A percentile compares a stretch with the other conserved stretches of the same genome.
phyloP scores from a whole-genome alignment of 768 basidiomycete species.

The Scleroderma bovista region DNA sequence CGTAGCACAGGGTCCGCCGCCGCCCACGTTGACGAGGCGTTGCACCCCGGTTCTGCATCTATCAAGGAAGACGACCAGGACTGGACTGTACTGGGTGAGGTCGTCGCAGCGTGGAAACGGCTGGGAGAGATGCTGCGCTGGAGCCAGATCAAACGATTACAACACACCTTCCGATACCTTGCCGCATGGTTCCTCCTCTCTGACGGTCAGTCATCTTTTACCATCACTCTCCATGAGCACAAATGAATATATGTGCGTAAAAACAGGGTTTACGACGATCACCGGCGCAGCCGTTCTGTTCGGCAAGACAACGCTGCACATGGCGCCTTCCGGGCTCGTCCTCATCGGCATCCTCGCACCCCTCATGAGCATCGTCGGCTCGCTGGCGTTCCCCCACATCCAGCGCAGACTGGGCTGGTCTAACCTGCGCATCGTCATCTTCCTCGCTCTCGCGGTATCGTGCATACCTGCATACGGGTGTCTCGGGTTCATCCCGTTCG shows the following conservation, averaged over 20 bases:
- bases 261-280: conserved; percentile 81
- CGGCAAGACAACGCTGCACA: conserved; percentile 81
- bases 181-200: conserved; percentile 93
- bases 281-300: conserved; percentile 90
- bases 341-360: conserved; percentile 79
- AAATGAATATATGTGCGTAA: too few relatives aligned
- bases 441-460: conserved; percentile 61
- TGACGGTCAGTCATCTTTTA: conserved; percentile 57
- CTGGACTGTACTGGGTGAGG: conserved; percentile 48
- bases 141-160: conserved; percentile 65
- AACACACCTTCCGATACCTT: conserved; percentile 85
- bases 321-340: conserved; percentile 73
- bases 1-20: conserved; percentile 17
- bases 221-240: too few relatives aligned
- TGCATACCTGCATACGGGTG: conserved; percentile 78
- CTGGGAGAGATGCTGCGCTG: conserved; percentile 71
- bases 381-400: conserved; percentile 71
- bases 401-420: conserved; percentile 63
- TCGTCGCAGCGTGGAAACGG: conserved; percentile 67
- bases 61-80: conserved; percentile 17
- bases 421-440: conserved; percentile 61
- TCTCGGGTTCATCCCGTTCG: conserved; percentile 62
- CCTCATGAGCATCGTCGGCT: conserved; percentile 72
- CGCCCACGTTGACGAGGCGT: background rate
- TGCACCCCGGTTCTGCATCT: conserved; percentile 1